Evolutionary conservation across 345 rosid species (phyloP).

Genomic region (Euphorbia lathyris): DNA sequence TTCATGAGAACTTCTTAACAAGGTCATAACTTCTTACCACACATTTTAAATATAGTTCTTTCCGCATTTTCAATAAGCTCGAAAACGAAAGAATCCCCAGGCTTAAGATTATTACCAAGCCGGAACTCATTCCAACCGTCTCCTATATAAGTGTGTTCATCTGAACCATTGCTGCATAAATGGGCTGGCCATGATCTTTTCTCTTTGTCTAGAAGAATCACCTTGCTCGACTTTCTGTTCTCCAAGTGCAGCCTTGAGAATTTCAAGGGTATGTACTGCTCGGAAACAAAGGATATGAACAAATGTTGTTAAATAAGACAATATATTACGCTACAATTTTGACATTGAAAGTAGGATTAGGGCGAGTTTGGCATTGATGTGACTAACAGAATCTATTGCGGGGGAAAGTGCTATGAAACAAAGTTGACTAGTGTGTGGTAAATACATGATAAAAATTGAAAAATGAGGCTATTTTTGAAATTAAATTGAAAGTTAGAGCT

Average conservation of each 20-base stretch:
- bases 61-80: constrained; percentile 9
- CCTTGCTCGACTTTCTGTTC: neutral
- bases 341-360: too few relatives aligned
- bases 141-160: neutral
- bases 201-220: constrained; percentile 7
- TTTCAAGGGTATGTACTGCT: constrained; percentile 7
- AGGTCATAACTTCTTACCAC: neutral
- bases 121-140: constrained; percentile 12
- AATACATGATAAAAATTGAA: too few relatives aligned
- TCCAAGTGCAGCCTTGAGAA: constrained; percentile 11
- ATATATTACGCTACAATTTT: neutral
- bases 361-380: too few relatives aligned
- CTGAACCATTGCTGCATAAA: neutral
- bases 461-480: too few relatives aligned
- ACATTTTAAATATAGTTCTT: constrained; percentile 4
- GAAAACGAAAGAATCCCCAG: constrained; percentile 11
- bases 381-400: too few relatives aligned
- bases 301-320: too few relatives aligned
- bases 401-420: too few relatives aligned
- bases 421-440: too few relatives aligned
- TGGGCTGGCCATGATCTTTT: constrained; percentile 15
- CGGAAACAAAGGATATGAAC: neutral
- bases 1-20: too few relatives aligned
- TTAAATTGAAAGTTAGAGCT: too few relatives aligned
- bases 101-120: constrained; percentile 2